A percentile compares a stretch with the other conserved stretches of the same genome.
phyloP scores from a whole-genome alignment of 2,329 filamentous ascomycete species.

The Lachnellula arida region DNA sequence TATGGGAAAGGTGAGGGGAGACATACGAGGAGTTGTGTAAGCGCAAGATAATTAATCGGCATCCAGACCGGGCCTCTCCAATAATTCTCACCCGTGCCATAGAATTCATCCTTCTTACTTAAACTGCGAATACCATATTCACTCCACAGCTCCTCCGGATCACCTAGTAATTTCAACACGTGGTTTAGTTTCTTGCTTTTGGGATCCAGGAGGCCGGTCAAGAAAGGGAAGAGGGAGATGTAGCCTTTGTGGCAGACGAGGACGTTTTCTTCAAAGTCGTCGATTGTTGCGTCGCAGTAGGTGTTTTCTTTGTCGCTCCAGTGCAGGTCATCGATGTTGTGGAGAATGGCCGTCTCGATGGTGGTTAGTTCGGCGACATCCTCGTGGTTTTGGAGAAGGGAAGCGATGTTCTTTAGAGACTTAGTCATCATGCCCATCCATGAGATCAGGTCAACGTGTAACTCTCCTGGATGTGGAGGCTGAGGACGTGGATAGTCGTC shows the following conservation, averaged over 20 bases:
- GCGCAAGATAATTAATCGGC: constrained; percentile 87
- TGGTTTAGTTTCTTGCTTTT: constrained; percentile 71
- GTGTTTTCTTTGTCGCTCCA: constrained; percentile 78
- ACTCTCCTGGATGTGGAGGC: constrained; percentile 90
- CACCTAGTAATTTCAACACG: constrained; percentile 70
- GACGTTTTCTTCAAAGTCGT: constrained; percentile 85
- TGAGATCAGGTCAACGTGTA: constrained; percentile 89
- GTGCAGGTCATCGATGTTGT: constrained; percentile 88
- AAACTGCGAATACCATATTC: constrained; percentile 83
- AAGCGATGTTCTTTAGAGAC: constrained; percentile 75
- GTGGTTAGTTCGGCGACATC: constrained; percentile 69
- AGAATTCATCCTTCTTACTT: constrained; percentile 76
- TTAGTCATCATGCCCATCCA: constrained; percentile 98
- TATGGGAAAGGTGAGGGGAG: background rate
- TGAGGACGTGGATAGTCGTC: constrained; percentile 95
- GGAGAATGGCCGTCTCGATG: constrained; percentile 70
- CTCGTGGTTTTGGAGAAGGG: constrained; percentile 68
- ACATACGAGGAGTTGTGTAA: constrained; percentile 73
- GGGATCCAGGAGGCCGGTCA: constrained; percentile 72
- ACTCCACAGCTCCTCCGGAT: constrained; percentile 87
- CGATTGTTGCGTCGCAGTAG: constrained; percentile 93
- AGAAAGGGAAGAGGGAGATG: constrained; percentile 86
- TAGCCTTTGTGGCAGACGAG: constrained; percentile 97
- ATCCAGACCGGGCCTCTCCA: constrained; percentile 96
- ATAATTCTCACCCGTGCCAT: constrained; percentile 92